Percentiles rank a stretch among this genome's conserved stretches.
phyloP scores from a whole-genome alignment of 306 rosid species.

The Quercus engelmannii region DNA sequence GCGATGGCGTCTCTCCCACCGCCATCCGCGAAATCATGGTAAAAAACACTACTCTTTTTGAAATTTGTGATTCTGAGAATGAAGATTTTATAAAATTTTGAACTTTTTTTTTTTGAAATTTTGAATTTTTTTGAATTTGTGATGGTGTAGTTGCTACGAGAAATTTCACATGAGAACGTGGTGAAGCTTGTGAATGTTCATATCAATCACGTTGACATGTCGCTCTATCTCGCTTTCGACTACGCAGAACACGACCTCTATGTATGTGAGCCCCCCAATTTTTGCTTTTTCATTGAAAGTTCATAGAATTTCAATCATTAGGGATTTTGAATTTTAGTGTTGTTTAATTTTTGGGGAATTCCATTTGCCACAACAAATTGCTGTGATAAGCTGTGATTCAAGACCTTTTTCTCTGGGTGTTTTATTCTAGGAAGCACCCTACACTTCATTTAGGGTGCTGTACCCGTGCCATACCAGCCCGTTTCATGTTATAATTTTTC shows the following conservation, averaged over 20 bases:
- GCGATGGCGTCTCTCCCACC: slow-evolving; percentile 98
- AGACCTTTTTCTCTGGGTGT: not conserved
- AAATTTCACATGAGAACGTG: slow-evolving; percentile 86
- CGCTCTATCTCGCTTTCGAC: slow-evolving; percentile 91
- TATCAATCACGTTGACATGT: slow-evolving; percentile 90
- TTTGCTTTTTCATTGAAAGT: not conserved
- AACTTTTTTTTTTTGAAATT: not conserved
- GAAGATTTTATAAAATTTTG: not conserved
- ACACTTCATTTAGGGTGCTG: too few relatives aligned
- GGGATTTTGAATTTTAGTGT: not conserved
- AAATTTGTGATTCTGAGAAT: not conserved
- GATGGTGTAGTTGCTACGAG: slow-evolving; percentile 77
- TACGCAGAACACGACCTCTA: slow-evolving; percentile 95
- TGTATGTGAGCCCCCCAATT: slow-evolving; percentile 45
- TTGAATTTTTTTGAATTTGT: not conserved
- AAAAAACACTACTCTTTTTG: not conserved
- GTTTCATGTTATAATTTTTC: too few relatives aligned
- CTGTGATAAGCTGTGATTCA: not conserved
- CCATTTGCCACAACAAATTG: not conserved
- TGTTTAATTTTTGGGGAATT: not conserved
- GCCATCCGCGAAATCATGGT: slow-evolving; percentile 99
- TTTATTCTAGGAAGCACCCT: not conserved
- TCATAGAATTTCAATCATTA: not conserved
- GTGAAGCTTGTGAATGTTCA: slow-evolving; percentile 96
- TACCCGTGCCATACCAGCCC: too few relatives aligned